Evolutionary conservation across 2,329 filamentous ascomycete genomes (phyloP), one percentile per base, ranked within the genome.

Genomic region (Aspergillus phoenicis): DNA sequence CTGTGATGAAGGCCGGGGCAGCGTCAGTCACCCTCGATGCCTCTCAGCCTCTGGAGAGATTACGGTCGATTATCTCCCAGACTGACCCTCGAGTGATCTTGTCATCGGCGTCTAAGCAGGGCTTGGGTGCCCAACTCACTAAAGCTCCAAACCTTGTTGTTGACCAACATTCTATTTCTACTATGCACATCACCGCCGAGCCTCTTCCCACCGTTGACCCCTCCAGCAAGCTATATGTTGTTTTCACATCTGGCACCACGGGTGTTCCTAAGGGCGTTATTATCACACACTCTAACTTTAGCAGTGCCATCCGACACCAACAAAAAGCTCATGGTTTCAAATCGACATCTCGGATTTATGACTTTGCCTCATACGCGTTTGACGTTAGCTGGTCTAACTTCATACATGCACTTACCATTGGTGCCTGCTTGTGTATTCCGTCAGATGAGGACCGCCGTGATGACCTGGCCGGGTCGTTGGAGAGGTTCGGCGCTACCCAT

Each of bases 371-470:
- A 1, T 81, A 79, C 69, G 79, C 79, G 36, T 80, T 82, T 59
- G 82, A 85, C 64, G 75, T 81, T 17, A 76, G 78, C 51, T 69
- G 84, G 33, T 70, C 77, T 5, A 83, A 85, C 64, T 77, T 82
- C 1, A 78, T 85, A 58, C 79, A 78, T 0, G 80, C 84, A 0
- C 73, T 87, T 5, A 72, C 81, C 0, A 69, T 80, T 26, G 85
- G 85, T 6, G 84, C 81, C 0, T 85, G 82, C 39, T 75, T 87
- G 11, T 86, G 84, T 57, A 75, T 86, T 0, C 83, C 84, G 0
- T 77, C 79, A 0, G 69, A 78, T 0, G 62, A 72, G 2, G 78
- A 83, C 56, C 71, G 79, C 26, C 62, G 77, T 0, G 74, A 78
- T 52, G 77, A 84, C 56, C 75, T 85, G 5, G 70, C 75, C 0